Conservation (phyloP, 148 eudicot genomes). For the Drosera capensis region DNA sequence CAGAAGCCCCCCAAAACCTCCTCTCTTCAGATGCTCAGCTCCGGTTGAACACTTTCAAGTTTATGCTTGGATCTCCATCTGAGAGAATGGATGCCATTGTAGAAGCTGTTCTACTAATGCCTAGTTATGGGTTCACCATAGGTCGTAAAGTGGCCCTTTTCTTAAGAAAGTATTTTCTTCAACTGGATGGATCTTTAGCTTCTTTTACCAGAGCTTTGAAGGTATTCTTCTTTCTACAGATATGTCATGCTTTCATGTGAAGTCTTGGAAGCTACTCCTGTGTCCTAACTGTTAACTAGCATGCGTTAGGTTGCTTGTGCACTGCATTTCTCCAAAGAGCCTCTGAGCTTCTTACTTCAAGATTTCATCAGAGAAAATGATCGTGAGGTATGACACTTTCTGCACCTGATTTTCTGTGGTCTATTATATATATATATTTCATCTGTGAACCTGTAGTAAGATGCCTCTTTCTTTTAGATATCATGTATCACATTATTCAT, state of each 20-base stretch:
- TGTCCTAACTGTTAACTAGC: conserved; percentile 4
- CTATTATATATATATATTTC: no score
- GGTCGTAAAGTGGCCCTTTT: conserved; percentile 70
- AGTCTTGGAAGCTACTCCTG: neutral
- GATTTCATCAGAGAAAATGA: conserved; percentile 28
- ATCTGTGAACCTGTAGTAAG: no score
- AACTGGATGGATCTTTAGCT: conserved; percentile 76
- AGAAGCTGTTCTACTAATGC: conserved; percentile 55
- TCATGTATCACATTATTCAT: no score
- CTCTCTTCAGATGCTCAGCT: conserved; percentile 45
- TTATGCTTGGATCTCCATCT: conserved; percentile 58
- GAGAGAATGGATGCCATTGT: conserved; percentile 73
- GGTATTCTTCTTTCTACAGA: conserved; percentile 22
- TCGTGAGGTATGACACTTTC: conserved; percentile 29
- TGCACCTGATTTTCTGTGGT: conserved; percentile 3
- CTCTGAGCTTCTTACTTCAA: conserved; percentile 45
- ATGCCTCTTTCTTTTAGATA: no score
- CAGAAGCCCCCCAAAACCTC: conserved; percentile 49
- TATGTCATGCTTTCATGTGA: no score
- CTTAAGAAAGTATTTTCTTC: conserved; percentile 66
- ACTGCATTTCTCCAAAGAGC: conserved; percentile 54
- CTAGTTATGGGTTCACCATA: conserved; percentile 42
- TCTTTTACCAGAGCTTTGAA: conserved; percentile 69
- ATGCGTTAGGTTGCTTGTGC: conserved; percentile 49
- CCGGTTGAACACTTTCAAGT: conserved; percentile 33